Evolutionary conservation across 164 flowering plant species (phyloP), one percentile per base, ranked within the genome.

Genomic region (Magnolia sinica): DNA sequence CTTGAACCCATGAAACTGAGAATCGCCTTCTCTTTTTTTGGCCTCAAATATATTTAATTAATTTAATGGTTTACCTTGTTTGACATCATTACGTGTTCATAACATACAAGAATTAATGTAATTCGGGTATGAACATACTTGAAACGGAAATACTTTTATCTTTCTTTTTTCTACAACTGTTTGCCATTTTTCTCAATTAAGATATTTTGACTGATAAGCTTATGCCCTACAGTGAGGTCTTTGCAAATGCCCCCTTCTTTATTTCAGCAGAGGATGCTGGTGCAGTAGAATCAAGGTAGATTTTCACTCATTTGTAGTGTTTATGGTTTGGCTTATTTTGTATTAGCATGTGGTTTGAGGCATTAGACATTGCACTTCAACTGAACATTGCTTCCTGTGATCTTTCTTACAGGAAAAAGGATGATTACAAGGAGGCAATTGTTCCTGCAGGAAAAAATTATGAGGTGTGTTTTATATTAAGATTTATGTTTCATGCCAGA

Each of bases 221-320:
- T 65, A 19, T 49, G 50, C 69, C 14, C 37, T 81, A 24, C 87
- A 96, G 99, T 74, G 96, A 87, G 79, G 96, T 96, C 59, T 89
- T 96, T 83, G 89, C 90, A 71, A 92, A 96, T 82, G 85, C 98
- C 63, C 99, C 99, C 50, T 96, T 96, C 89, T 89, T 96, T 69
- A 94, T 96, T 73, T 85, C 96, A 76, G 98, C 99, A 52, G 93
- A 87, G 81, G 92, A 85, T 71, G 94, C 91, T 68, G 93, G 96
- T 80, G 80, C 87, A 51, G 69, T 83, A 59, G 89, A 89, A 71
- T 78, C 81, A 70, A 85, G 92, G 98, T 87, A 74, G 79, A 73
- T 76, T 76, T 73, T 18, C 27, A 27, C 20, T 58, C 20, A 20
- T 55, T 55, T 55, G 13, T 55, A 14, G 3, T 11, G 61, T 55